phyloP scores from a whole-genome alignment of 305 asterid species.

The Plantago rigida region DNA sequence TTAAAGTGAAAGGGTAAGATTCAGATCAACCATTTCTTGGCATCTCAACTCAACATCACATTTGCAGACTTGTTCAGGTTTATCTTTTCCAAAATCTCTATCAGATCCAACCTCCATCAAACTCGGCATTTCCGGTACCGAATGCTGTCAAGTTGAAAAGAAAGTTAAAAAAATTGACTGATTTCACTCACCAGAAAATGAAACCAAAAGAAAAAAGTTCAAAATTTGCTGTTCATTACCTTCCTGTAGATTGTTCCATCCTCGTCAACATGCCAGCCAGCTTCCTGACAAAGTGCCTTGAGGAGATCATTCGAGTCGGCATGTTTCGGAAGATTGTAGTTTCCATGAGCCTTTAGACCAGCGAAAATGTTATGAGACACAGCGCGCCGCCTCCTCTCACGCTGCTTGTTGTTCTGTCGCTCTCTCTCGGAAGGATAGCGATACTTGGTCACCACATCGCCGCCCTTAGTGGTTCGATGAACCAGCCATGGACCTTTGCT shows the following conservation, averaged over 20 bases:
- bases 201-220: not conserved
- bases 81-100: not conserved
- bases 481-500: slow-evolving; percentile 73
- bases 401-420: slow-evolving; percentile 49
- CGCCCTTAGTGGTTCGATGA: slow-evolving; percentile 43
- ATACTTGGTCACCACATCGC: slow-evolving; percentile 33
- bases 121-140: slow-evolving; percentile 23
- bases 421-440: slow-evolving; percentile 63
- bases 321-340: slow-evolving; percentile 53
- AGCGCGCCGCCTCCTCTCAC: slow-evolving; percentile 50
- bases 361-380: slow-evolving; percentile 51
- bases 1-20: slow-evolving; percentile 27
- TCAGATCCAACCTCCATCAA: slow-evolving; percentile 17
- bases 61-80: slow-evolving; percentile 31
- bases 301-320: slow-evolving; percentile 65
- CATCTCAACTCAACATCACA: slow-evolving; percentile 9
- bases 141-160: slow-evolving; percentile 18
- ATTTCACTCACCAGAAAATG: not conserved
- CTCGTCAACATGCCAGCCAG: slow-evolving; percentile 70
- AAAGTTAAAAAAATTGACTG: not conserved
- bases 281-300: slow-evolving; percentile 61
- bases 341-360: slow-evolving; percentile 55
- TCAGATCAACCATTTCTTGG: slow-evolving; percentile 27
- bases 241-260: slow-evolving; percentile 49
- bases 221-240: slow-evolving; percentile 20